A percentile compares a stretch with the other conserved stretches of the same genome.
Conservation (phyloP, 495 filamentous ascomycete genomes). For the Xylaria telfairii region DNA sequence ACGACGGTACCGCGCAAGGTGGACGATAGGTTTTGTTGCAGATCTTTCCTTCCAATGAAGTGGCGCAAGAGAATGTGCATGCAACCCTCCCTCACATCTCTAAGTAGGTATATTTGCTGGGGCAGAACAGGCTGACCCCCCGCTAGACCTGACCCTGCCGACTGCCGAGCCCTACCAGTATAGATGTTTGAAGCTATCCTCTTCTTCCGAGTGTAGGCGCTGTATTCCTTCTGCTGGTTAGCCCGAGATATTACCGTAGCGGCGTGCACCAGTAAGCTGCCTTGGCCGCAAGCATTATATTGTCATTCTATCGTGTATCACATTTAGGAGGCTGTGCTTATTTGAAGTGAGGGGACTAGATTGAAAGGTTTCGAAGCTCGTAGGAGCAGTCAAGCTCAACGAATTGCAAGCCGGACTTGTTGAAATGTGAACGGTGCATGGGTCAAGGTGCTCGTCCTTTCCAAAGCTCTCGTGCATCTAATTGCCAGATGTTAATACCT, state of each 20-base stretch:
- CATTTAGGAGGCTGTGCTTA: background rate
- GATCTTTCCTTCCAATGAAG: background rate
- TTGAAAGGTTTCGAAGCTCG: background rate
- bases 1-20: background rate
- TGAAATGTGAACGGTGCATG: too few species aligned
- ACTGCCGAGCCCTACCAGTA: constrained; percentile 11
- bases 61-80: background rate
- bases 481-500: too few species aligned
- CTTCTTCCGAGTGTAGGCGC: background rate
- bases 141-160: background rate
- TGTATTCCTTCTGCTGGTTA: background rate
- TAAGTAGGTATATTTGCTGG: constrained; percentile 8
- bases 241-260: background rate
- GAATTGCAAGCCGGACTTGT: background rate
- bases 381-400: background rate
- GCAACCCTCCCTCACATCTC: constrained; percentile 1
- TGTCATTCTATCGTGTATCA: background rate
- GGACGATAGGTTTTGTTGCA: background rate
- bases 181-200: background rate
- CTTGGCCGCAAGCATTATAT: background rate
- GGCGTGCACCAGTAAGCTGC: background rate
- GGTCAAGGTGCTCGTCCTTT: too few species aligned
- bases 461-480: too few species aligned
- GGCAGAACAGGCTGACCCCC: constrained; percentile 3
- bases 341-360: background rate